Evolutionary conservation across 1,284 basidiomycete genomes (phyloP), one percentile per base, ranked within the genome.

Genomic region (Peniophora sp.): DNA sequence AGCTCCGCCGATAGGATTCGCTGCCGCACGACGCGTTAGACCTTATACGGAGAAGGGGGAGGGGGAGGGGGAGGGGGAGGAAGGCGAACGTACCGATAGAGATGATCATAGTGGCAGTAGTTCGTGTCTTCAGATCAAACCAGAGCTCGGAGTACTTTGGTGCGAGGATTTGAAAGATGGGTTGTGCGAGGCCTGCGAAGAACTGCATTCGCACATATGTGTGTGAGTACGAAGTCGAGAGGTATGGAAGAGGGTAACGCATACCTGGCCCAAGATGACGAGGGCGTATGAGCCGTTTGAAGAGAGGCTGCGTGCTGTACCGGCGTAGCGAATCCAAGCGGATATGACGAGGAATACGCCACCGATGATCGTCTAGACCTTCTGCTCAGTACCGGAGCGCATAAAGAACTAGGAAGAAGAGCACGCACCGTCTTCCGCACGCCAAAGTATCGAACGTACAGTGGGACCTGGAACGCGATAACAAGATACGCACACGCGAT

Each of bases 21-120:
- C 84, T 85, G 27, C n/a, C n/a, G n/a, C n/a, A n/a, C n/a, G n/a
- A n/a, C n/a, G n/a, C n/a, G n/a, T n/a, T n/a, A 32, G 39, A 12
- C 22, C 25, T 32, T 51, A 48, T 12, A 45, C 45, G 17, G n/a
- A n/a, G n/a, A n/a, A n/a, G n/a, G n/a, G n/a, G n/a, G n/a, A n/a
- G n/a, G n/a, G n/a, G n/a, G n/a, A n/a, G n/a, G n/a, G n/a, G n/a
- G n/a, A n/a, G n/a, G n/a, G n/a, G n/a, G n/a, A n/a, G n/a, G n/a
- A n/a, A n/a, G n/a, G n/a, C n/a, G n/a, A n/a, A 53, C 67, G 50
- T 54, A 84, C 86, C 73, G 34, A 91, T 74, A n/a, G 86, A 77
- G 50, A 89, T 69, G 25, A 86, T 60, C 86, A 89, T 90, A 1
- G 89, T 91, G 14, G 84, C 85, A 0, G 88, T 89, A 3, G 83